Evolutionary conservation across 1,284 basidiomycete genomes (phyloP).

Genomic region (Lignosus rhinocerotis): DNA sequence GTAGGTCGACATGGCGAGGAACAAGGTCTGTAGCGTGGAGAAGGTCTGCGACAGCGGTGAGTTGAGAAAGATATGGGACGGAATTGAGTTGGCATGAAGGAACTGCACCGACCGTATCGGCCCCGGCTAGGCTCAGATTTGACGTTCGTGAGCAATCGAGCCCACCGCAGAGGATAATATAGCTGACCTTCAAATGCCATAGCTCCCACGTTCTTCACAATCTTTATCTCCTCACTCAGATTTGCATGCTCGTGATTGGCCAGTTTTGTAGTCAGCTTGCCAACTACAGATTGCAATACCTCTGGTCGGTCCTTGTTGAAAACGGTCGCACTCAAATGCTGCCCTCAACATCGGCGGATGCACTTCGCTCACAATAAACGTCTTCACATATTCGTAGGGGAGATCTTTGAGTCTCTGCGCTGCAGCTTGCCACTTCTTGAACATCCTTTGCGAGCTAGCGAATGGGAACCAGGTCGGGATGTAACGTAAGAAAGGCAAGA

Average conservation of each 20-base stretch:
- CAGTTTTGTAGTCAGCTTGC: neutral
- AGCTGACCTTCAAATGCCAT: conserved; percentile 1
- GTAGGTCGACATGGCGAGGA: conserved; percentile 36
- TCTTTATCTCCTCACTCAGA: neutral
- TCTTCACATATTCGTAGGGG: conserved; percentile 1
- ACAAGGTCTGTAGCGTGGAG: conserved; percentile 30
- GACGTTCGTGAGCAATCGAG: neutral
- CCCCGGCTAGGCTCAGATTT: conserved; percentile 2
- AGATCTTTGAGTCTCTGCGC: conserved; percentile 8
- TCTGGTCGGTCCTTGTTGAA: neutral
- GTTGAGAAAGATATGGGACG: neutral
- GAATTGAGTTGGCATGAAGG: too few relatives aligned
- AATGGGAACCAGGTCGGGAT: conserved; percentile 31
- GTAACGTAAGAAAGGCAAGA: conserved; percentile 22
- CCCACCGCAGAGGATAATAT: neutral
- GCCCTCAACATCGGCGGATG: too few relatives aligned
- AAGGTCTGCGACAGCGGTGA: conserved; percentile 7
- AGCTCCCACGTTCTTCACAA: conserved; percentile 7
- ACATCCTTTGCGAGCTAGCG: conserved; percentile 15
- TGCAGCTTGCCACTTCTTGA: conserved; percentile 29
- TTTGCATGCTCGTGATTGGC: neutral
- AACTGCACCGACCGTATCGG: conserved; percentile 11
- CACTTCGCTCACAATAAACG: neutral
- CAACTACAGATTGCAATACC: neutral
- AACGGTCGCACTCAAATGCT: neutral